Conservation (phyloP, 148 eudicot genomes). For the Oxyria digyna region DNA sequence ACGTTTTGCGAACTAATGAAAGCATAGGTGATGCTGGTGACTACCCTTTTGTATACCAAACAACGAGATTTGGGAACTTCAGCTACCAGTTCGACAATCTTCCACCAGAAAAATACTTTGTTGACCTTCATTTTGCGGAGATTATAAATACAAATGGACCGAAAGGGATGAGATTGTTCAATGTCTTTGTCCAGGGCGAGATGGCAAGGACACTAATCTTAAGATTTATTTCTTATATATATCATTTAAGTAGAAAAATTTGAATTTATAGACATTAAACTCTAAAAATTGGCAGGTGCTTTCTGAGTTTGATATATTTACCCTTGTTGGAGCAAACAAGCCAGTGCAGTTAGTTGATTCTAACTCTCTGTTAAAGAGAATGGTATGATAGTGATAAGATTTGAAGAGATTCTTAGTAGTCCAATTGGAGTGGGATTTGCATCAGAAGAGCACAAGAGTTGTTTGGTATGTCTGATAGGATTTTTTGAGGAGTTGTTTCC, state of each 20-base stretch:
- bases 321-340: slow-evolving; percentile 88
- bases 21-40: slow-evolving; percentile 60
- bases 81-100: slow-evolving; percentile 45
- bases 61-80: slow-evolving; percentile 69
- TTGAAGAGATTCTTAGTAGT: slow-evolving; percentile 72
- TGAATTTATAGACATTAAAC: background rate
- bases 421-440: slow-evolving; percentile 77
- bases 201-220: slow-evolving; percentile 53
- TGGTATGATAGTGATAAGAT: slow-evolving; percentile 43
- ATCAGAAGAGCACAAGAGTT: slow-evolving; percentile 55
- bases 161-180: slow-evolving; percentile 76
- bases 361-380: slow-evolving; percentile 50
- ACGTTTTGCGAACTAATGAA: slow-evolving; percentile 49
- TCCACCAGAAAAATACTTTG: slow-evolving; percentile 58
- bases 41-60: slow-evolving; percentile 51
- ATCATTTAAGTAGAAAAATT: background rate
- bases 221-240: background rate
- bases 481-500: background rate
- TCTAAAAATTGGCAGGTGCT: slow-evolving; percentile 43
- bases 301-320: slow-evolving; percentile 78
- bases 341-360: slow-evolving; percentile 70
- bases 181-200: slow-evolving; percentile 75
- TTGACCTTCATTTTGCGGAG: slow-evolving; percentile 88
- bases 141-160: slow-evolving; percentile 71
- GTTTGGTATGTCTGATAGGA: slow-evolving; percentile 27